Conservation (phyloP, 2,329 filamentous ascomycete species). For the Phialocephala sp. region DNA sequence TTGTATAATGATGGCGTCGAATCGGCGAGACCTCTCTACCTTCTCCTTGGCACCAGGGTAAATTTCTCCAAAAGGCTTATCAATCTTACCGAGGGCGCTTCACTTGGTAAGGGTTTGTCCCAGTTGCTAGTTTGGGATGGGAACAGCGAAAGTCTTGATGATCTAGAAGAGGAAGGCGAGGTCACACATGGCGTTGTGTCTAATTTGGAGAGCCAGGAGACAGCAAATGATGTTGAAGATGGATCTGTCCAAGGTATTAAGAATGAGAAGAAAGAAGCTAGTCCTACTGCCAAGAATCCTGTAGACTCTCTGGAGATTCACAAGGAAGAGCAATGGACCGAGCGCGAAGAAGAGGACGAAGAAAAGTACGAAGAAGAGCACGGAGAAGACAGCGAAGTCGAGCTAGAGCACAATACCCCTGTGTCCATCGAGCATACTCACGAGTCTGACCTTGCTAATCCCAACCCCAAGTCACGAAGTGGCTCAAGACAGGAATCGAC, state of each 20-base stretch:
- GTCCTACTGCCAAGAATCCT: background rate
- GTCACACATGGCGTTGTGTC: constrained; percentile 12
- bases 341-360: background rate
- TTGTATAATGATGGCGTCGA: constrained; percentile 62
- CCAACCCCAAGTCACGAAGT: background rate
- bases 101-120: constrained; percentile 58
- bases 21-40: constrained; percentile 60
- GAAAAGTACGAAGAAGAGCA: background rate
- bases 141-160: constrained; percentile 33
- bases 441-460: background rate
- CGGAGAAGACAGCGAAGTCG: background rate
- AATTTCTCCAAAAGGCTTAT: constrained; percentile 59
- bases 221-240: background rate
- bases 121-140: constrained; percentile 37
- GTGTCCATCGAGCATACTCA: background rate
- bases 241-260: background rate
- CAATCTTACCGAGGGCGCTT: constrained; percentile 56
- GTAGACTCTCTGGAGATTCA: background rate
- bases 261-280: background rate
- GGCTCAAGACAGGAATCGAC: background rate
- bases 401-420: background rate
- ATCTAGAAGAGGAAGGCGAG: constrained; percentile 25
- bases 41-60: constrained; percentile 59
- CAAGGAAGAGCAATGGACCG: background rate
- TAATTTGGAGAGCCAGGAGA: background rate